phyloP scores from a whole-genome alignment of 495 filamentous ascomycete genomes.

The Penicillium roqueforti region DNA sequence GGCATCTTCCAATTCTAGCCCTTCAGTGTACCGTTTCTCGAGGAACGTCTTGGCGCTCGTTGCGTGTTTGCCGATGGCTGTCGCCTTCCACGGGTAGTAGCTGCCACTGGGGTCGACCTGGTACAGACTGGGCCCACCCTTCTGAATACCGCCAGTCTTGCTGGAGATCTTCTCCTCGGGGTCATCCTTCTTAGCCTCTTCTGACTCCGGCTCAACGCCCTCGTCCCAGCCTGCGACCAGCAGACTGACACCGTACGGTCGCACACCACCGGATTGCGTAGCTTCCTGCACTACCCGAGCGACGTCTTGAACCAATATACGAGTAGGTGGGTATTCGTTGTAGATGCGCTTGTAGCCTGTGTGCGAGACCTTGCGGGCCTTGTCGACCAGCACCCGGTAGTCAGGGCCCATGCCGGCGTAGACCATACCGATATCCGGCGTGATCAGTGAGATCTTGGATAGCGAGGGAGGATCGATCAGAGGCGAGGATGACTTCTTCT shows the following conservation, averaged over 20 bases:
- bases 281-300: constrained; percentile 98
- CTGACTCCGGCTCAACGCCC: constrained; percentile 76
- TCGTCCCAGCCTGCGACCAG: constrained; percentile 98
- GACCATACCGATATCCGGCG: constrained; percentile 99
- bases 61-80: constrained; percentile 96
- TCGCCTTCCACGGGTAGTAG: constrained; percentile 99
- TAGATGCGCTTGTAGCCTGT: constrained; percentile 99
- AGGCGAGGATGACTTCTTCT: constrained; percentile 98
- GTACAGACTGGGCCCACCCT: constrained; percentile 95
- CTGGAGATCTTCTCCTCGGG: constrained; percentile 60
- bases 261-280: constrained; percentile 94
- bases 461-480: constrained; percentile 90
- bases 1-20: constrained; percentile 94
- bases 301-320: constrained; percentile 98
- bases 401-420: constrained; percentile 99
- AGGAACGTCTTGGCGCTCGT: constrained; percentile 98
- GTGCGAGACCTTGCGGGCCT: constrained; percentile 97
- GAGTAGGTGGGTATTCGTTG: constrained; percentile 98
- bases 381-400: constrained; percentile 95
- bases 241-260: constrained; percentile 95
- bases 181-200: constrained; percentile 44
- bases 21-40: constrained; percentile 97
- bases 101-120: constrained; percentile 96
- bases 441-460: constrained; percentile 96
- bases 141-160: constrained; percentile 92